phyloP scores from a whole-genome alignment of 306 rosid genomes.

The Quercus rubra region DNA sequence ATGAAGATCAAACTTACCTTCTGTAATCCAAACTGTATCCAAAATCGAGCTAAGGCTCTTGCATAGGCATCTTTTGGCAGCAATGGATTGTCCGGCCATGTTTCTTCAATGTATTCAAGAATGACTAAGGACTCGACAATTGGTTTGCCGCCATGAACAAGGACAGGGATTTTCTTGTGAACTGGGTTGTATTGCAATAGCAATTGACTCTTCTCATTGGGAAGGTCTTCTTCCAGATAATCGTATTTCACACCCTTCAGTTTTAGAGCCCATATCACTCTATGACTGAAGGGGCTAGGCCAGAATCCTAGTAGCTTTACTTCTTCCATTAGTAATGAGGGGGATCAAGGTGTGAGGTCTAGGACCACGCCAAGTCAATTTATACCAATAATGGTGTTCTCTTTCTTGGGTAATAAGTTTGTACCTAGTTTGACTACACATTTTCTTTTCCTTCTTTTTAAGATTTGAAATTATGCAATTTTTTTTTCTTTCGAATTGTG shows the following conservation, averaged over 20 bases:
- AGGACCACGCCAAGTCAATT: background rate
- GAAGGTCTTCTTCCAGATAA: constrained; percentile 47
- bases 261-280: constrained; percentile 50
- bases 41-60: constrained; percentile 45
- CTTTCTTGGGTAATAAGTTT: constrained; percentile 1
- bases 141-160: constrained; percentile 38
- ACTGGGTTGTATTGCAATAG: constrained; percentile 43
- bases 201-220: constrained; percentile 26
- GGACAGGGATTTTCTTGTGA: constrained; percentile 50
- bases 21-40: constrained; percentile 33
- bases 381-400: background rate
- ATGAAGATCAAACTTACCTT: background rate
- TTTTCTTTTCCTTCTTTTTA: background rate
- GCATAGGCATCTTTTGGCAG: constrained; percentile 36
- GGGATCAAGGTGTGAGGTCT: background rate
- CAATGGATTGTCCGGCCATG: constrained; percentile 43
- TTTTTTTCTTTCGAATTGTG: no score
- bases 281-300: constrained; percentile 39
- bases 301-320: constrained; percentile 50
- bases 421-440: background rate
- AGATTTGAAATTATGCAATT: background rate
- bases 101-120: constrained; percentile 50
- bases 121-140: constrained; percentile 37
- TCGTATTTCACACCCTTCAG: constrained; percentile 42
- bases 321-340: constrained; percentile 30